Evolutionary conservation across 495 filamentous ascomycete genomes (phyloP).

Genomic region (Sphaerosporella brunnea): DNA sequence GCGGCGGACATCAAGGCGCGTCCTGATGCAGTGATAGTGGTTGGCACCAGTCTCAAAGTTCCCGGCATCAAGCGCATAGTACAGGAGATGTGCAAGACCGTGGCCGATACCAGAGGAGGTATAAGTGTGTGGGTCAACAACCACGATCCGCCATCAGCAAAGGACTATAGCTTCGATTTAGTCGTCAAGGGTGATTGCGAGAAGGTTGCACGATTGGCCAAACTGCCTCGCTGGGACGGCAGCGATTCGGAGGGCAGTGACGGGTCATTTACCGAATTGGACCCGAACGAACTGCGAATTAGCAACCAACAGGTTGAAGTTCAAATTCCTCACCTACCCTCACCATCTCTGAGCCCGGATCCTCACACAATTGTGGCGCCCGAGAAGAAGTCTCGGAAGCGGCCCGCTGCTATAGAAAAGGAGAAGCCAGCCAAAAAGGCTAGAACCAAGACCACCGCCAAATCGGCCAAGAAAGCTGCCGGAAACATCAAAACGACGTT

Average conservation of each 20-base stretch:
- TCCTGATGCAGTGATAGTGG: conserved; percentile 83
- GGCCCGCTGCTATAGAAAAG: not conserved
- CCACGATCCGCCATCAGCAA: conserved; percentile 58
- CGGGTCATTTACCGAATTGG: conserved; percentile 19
- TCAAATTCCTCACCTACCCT: conserved; percentile 11
- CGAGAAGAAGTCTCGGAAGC: not conserved
- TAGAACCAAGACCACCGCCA: not conserved
- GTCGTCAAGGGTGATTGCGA: conserved; percentile 77
- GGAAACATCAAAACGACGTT: not conserved
- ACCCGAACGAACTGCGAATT: conserved; percentile 9
- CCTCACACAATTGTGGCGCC: not conserved
- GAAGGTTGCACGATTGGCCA: conserved; percentile 58
- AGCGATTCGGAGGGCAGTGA: conserved; percentile 28
- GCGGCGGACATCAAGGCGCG: conserved; percentile 63
- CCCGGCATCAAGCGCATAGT: conserved; percentile 79
- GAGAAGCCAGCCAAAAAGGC: conserved; percentile 1
- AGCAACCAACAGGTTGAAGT: conserved; percentile 16
- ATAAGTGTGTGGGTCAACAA: conserved; percentile 89
- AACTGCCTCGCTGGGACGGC: conserved; percentile 61
- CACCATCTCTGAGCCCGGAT: conserved; percentile 1
- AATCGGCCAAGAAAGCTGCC: not conserved
- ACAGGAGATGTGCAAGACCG: conserved; percentile 69
- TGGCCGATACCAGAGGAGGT: conserved; percentile 66
- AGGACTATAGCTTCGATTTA: conserved; percentile 84
- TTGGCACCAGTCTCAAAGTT: conserved; percentile 87